These are phyloP conservation scores for Aquilaria malaccensis DNA, from an alignment of 345 rosid genomes.

Conservation along the genomic window DNA sequence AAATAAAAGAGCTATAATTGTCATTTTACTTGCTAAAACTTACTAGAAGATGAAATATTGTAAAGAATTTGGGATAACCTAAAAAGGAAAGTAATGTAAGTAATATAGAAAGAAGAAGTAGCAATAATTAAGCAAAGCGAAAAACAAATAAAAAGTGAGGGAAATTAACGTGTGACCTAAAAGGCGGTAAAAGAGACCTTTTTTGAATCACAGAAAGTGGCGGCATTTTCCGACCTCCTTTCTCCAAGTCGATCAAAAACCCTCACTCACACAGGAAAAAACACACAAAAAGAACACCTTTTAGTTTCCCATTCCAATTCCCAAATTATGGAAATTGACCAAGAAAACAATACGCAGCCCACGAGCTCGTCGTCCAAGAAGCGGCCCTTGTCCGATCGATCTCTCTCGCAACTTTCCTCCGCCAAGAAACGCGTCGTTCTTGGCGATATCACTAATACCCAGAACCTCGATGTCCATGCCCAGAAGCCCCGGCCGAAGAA, in stretches of 20 bases:
- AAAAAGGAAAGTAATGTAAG: too few relatives aligned
- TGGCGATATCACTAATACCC: slow-evolving; percentile 19
- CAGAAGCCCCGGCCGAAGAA: slow-evolving; percentile 7
- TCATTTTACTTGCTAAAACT: too few relatives aligned
- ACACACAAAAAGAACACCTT: neutral
- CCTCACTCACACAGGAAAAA: too few relatives aligned
- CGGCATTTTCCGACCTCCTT: slow-evolving; percentile 2
- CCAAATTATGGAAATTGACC: slow-evolving; percentile 10
- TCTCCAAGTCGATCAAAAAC: too few relatives aligned
- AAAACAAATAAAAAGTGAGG: too few relatives aligned
- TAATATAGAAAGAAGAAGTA: too few relatives aligned
- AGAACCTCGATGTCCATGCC: slow-evolving; percentile 4
- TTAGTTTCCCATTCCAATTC: neutral
- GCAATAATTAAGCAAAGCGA: too few relatives aligned
- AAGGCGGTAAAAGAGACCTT: slow-evolving; percentile 5
- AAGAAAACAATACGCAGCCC: slow-evolving; percentile 7
- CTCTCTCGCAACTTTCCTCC: slow-evolving; percentile 1
- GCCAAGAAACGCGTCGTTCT: slow-evolving; percentile 19
- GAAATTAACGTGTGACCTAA: neutral
- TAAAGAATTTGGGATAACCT: too few relatives aligned
- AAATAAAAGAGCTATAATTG: too few relatives aligned
- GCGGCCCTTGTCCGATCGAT: neutral
- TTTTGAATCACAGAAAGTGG: slow-evolving; percentile 11
- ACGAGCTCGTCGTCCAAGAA: slow-evolving; percentile 11
- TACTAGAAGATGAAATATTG: too few relatives aligned